Percentiles rank a stretch among this genome's conserved stretches.
Conservation (phyloP, 2,329 filamentous ascomycete species). For the Colletotrichum siamense region DNA sequence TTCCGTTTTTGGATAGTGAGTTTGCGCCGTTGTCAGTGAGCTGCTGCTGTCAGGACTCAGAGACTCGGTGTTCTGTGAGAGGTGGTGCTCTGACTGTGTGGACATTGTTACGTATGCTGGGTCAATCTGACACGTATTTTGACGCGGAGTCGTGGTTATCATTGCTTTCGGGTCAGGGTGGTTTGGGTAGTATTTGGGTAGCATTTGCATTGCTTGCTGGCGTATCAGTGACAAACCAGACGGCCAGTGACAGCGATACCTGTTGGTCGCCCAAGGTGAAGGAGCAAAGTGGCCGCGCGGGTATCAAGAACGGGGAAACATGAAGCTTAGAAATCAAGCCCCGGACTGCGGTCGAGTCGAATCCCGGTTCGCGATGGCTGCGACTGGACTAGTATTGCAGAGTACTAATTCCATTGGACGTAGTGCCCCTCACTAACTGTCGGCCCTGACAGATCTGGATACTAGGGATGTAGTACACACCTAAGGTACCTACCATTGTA, state of each 20-base stretch:
- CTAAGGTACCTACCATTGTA: too few species aligned
- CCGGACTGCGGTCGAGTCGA: background rate
- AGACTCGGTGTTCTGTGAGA: background rate
- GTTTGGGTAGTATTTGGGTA: background rate
- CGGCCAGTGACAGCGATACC: background rate
- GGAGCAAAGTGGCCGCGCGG: conserved; percentile 8
- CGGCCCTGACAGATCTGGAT: conserved; percentile 6
- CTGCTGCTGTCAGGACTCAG: background rate
- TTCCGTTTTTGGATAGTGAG: background rate
- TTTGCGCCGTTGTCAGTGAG: background rate
- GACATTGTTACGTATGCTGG: background rate
- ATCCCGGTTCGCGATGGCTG: background rate
- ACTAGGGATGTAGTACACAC: background rate
- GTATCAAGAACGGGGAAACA: background rate
- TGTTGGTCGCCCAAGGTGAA: background rate
- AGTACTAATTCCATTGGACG: background rate
- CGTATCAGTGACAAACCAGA: background rate
- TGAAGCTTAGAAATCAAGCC: conserved; percentile 15
- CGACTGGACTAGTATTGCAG: background rate
- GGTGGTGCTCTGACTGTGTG: background rate
- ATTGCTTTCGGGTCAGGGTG: background rate
- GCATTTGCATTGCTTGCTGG: background rate
- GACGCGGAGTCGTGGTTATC: background rate
- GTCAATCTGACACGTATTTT: conserved; percentile 2
- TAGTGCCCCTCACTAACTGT: background rate